Percentiles rank a stretch among this genome's conserved stretches.
Evolutionary conservation across 306 rosid species (phyloP).

Genomic region (Pyrus betulifolia): DNA sequence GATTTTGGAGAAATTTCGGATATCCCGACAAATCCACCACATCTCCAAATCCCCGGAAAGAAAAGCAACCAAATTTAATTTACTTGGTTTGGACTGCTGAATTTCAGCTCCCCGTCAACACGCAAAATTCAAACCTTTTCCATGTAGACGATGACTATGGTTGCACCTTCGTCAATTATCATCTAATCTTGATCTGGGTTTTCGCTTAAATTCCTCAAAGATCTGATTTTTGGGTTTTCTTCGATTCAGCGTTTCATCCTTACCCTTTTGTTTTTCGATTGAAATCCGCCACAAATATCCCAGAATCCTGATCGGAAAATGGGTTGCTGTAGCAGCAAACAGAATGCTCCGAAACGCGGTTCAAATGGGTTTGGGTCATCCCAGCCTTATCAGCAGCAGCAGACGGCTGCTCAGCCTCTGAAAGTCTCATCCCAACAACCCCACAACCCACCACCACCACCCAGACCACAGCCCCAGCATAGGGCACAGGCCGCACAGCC

Average conservation of each 20-base stretch:
- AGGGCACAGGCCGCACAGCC: constrained; percentile 12
- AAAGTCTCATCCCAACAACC: constrained; percentile 17
- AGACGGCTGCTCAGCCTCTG: constrained; percentile 15
- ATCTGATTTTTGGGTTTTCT: background rate
- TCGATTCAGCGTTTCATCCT: background rate
- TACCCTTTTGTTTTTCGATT: background rate
- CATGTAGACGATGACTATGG: background rate
- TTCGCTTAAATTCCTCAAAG: background rate
- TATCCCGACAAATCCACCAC: background rate
- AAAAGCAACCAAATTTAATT: background rate
- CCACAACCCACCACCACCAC: constrained; percentile 18
- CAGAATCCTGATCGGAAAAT: constrained; percentile 17
- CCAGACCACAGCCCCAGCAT: constrained; percentile 5
- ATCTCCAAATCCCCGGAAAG: background rate
- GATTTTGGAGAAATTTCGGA: background rate
- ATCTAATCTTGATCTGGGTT: background rate
- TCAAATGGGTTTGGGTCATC: constrained; percentile 16
- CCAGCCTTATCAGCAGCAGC: constrained; percentile 22
- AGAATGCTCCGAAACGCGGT: constrained; percentile 15
- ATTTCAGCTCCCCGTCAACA: background rate
- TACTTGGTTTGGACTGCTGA: background rate
- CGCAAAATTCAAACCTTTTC: background rate
- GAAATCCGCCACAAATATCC: background rate
- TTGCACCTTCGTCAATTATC: background rate
- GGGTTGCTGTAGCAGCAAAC: constrained; percentile 73